These are phyloP conservation scores for Aspergillus aculeatinus DNA, from an alignment of 2,329 filamentous ascomycete species.

Conservation along the genomic window DNA sequence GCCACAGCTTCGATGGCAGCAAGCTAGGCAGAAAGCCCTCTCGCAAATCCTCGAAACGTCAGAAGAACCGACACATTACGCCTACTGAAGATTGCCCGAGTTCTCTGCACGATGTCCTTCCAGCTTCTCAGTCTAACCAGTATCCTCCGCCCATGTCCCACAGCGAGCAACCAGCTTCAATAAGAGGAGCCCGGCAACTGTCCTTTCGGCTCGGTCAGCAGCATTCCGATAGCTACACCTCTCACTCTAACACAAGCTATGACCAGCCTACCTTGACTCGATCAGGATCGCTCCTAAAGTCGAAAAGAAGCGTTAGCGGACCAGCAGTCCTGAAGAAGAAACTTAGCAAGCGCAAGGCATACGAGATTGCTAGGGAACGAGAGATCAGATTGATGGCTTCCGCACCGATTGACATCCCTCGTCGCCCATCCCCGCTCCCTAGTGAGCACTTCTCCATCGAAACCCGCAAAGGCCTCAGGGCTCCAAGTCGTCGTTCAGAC, in stretches of 20 bases:
- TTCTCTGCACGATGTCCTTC: slow-evolving; percentile 14
- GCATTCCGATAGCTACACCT: slow-evolving; percentile 28
- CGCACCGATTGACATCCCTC: slow-evolving; percentile 60
- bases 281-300: slow-evolving; percentile 51
- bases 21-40: slow-evolving; percentile 33
- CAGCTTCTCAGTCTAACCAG: slow-evolving; percentile 14
- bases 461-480: slow-evolving; percentile 48
- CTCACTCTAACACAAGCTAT: slow-evolving; percentile 38
- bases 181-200: slow-evolving; percentile 14
- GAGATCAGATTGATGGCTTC: slow-evolving; percentile 84
- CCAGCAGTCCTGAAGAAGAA: slow-evolving; percentile 62
- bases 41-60: slow-evolving; percentile 36
- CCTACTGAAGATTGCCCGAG: slow-evolving; percentile 25
- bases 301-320: slow-evolving; percentile 61
- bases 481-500: slow-evolving; percentile 56
- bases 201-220: slow-evolving; percentile 10
- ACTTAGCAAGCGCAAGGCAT: slow-evolving; percentile 73
- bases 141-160: slow-evolving; percentile 24
- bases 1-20: slow-evolving; percentile 25
- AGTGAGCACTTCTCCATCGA: slow-evolving; percentile 61
- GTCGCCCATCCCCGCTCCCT: slow-evolving; percentile 60
- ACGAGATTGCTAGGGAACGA: slow-evolving; percentile 76
- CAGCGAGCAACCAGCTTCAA: slow-evolving; percentile 21
- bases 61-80: slow-evolving; percentile 31
- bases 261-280: slow-evolving; percentile 45